Base-by-base conservation (phyloP, 164 flowering plant species). In the Vitis cinerea region DNA sequence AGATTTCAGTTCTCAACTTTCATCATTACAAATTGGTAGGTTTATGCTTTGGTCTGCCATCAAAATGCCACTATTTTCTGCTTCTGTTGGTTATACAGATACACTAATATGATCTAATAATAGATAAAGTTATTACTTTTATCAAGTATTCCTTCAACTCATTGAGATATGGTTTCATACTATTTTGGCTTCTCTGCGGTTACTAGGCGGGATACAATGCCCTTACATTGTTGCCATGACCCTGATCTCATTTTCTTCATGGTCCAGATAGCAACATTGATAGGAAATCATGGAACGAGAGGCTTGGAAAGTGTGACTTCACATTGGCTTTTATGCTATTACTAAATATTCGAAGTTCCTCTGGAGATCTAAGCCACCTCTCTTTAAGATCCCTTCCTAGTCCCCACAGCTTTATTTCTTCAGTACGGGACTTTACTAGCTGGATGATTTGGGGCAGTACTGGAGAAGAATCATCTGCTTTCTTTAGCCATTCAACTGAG, bases 11-110 rank as follows among this genome's bases (percentile, higher is more conserved):
- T 78, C 83, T 68, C 95, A 79, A 75, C 92, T 95, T 62, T 92
- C 99, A 70, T 85, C 90, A n/a, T 78, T 95, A 81, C 89, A 84
- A 61, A 87, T 95, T 69, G 99, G 98, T 90, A 73, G 56, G 89
- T 59, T 68, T 54, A 13, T 75, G 68, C 65, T 60, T 19, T 49
- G 29, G 10, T 72, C 49, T 58, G 4, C 44, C 44, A 37, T 37
- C 44, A 37, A 37, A 37, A 37, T 37, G 7, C 44, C 44, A 37
- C 44, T 37, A 3, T 37, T 37, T 37, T 37, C 44, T 3, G 44
- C 44, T 37, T 37, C 44, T 37, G 44, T 37, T 37, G 44, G 44
- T 6, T 37, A 37, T 37, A 37, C 44, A 37, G 44, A 37, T 6
- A 37, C 27, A 23, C 2, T 37, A 37, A 37, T 37, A 37, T 37